Conservation (phyloP, 1,139 yeast genomes). For the Debaryomyces fabryi region DNA sequence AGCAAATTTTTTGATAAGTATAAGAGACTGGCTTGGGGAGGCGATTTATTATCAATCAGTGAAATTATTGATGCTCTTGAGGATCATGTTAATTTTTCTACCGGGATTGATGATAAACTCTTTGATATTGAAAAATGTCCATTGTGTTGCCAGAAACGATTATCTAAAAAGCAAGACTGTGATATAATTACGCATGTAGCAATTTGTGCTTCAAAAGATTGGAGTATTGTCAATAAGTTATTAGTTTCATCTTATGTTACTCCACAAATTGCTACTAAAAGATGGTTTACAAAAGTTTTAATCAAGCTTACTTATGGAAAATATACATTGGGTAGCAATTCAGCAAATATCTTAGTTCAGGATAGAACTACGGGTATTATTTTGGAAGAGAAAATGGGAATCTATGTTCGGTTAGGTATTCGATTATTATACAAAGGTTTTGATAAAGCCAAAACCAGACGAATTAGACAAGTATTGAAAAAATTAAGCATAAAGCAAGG, state of each 20-base stretch:
- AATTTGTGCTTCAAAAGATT: constrained; percentile 78
- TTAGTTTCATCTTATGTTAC: constrained; percentile 75
- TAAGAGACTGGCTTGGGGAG: constrained; percentile 52
- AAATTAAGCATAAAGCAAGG: constrained; percentile 83
- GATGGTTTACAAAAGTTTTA: constrained; percentile 85
- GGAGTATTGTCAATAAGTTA: constrained; percentile 69
- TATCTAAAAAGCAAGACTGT: constrained; percentile 55
- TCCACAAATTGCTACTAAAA: constrained; percentile 77
- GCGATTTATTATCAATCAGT: constrained; percentile 55
- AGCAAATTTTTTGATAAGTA: constrained; percentile 45
- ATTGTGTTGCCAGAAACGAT: constrained; percentile 65
- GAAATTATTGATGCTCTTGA: constrained; percentile 64
- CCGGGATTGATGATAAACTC: constrained; percentile 35
- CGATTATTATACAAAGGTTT: constrained; percentile 79
- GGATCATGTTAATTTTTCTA: constrained; percentile 25
- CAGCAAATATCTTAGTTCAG: constrained; percentile 92
- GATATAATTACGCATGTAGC: constrained; percentile 88
- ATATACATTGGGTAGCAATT: constrained; percentile 83
- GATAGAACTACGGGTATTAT: constrained; percentile 87
- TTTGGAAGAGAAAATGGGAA: constrained; percentile 89
- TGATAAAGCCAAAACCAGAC: constrained; percentile 53
- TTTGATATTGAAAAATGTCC: constrained; percentile 75
- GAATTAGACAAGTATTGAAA: constrained; percentile 59
- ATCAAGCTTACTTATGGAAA: constrained; percentile 89
- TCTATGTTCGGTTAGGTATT: constrained; percentile 85